A percentile compares a stretch with the other conserved stretches of the same genome.
Evolutionary conservation across 1,139 yeast genomes (phyloP).

Genomic region (Sugiyamaella xylanicola): DNA sequence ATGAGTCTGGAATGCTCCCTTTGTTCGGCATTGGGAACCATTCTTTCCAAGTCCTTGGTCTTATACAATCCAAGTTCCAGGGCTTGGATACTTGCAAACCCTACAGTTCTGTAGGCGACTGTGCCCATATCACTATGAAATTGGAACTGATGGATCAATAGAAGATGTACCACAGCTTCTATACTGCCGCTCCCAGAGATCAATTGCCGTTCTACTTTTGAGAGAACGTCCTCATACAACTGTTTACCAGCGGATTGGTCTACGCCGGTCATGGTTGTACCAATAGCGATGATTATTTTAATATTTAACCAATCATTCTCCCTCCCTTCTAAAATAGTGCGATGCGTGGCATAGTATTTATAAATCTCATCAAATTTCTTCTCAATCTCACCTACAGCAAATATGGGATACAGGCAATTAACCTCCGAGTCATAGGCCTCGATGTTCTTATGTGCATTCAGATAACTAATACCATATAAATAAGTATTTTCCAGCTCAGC

Average conservation of each 20-base stretch:
- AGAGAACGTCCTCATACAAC: conserved; percentile 28
- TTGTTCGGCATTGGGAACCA: conserved; percentile 24
- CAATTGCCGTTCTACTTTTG: conserved; percentile 24
- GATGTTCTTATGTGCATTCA: conserved; percentile 27
- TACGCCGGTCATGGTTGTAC: conserved; percentile 27
- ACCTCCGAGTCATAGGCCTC: conserved; percentile 34
- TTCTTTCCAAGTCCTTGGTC: conserved; percentile 25
- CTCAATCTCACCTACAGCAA: conserved; percentile 30
- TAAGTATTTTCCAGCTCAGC: conserved; percentile 17
- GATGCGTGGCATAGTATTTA: conserved; percentile 15
- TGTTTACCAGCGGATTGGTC: conserved; percentile 25
- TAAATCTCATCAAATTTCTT: conserved; percentile 27
- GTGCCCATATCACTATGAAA: conserved; percentile 34
- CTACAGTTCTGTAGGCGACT: conserved; percentile 32
- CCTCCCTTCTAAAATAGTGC: conserved; percentile 15
- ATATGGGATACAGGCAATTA: conserved; percentile 35
- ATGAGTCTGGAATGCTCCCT: conserved; percentile 30
- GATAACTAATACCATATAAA: conserved; percentile 24
- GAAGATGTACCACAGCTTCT: conserved; percentile 24
- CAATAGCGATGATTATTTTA: conserved; percentile 31
- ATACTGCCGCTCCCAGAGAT: conserved; percentile 27
- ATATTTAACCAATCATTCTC: conserved; percentile 24
- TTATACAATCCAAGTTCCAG: conserved; percentile 34
- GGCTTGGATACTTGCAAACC: conserved; percentile 32
- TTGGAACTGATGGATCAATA: conserved; percentile 34